Base-by-base conservation (phyloP, 495 filamentous ascomycete genomes). In the Aspergillus heteromorphus region DNA sequence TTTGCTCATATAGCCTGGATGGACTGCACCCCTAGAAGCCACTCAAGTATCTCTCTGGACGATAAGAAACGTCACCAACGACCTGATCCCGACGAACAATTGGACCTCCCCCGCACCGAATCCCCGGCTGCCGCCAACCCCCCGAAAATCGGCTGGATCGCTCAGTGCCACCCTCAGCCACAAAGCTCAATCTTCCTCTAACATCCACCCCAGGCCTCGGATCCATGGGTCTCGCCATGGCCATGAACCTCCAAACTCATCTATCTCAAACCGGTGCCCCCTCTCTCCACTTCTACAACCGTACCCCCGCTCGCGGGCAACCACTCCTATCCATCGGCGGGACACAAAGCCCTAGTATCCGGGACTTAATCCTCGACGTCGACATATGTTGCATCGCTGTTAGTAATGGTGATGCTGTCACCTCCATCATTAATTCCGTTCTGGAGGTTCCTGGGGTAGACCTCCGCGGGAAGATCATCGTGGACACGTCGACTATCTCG, bases 221-320 rank as follows among this genome's bases (percentile, higher is more conserved):
- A 14, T 71, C 66, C 6, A 73, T 73, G 72, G 72, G 72, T n/a
- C 54, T 63, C 27, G 71, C 62, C 23, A 76, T 76, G 73, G 64
- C 71, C 18, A 60, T 64, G 38, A 76, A 74, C 49, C 59, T 76
- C n/a, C 71, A 73, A 48, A 69, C 60, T 30, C 53, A 71, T 51
- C 57, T 74, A 1, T 25, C 21, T n/a, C 42, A 36, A 11, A 60
- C 59, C 19, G 29, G 42, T 16, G 18, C 48, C 9, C 53, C 56
- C 34, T 48, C 66, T 6, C 59, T 76, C 17, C 51, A 50, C 23
- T 71, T 65, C 55, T 64, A 57, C 19, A 71, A 77, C 51, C 65
- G 68, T 16, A 73, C 66, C 20, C 29, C 66, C 40, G 65, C 73
- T 2, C 63, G 64, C 14, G 68, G 72, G 18, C 64, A 66, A 25